Conservation (phyloP, 352 stramenopile genomes). For the Phytopythium boreale region DNA sequence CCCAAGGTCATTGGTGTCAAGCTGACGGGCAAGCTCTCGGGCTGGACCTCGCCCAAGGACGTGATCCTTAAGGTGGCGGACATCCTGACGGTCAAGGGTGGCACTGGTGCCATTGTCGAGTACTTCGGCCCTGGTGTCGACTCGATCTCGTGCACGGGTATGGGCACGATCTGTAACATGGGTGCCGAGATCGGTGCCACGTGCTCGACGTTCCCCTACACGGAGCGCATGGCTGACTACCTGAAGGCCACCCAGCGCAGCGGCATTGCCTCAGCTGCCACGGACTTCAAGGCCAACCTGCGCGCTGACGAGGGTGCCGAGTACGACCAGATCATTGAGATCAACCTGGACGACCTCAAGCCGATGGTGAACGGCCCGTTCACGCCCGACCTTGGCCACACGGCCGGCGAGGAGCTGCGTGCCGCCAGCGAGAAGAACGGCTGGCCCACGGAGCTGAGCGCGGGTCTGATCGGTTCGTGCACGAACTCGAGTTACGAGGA, state of each 20-base stretch:
- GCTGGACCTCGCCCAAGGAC: slow-evolving; percentile 93
- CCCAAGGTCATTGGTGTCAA: slow-evolving; percentile 95
- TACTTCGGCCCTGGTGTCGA: slow-evolving; percentile 93
- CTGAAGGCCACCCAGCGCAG: slow-evolving; percentile 86
- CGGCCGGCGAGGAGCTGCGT: slow-evolving; percentile 68
- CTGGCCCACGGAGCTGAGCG: slow-evolving; percentile 88
- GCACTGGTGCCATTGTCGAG: slow-evolving; percentile 92
- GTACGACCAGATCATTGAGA: slow-evolving; percentile 94
- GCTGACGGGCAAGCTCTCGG: slow-evolving; percentile 90
- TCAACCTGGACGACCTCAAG: slow-evolving; percentile 90
- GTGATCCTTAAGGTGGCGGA: slow-evolving; percentile 94
- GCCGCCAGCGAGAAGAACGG: slow-evolving; percentile 81
- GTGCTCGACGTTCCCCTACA: slow-evolving; percentile 94
- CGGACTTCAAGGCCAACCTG: slow-evolving; percentile 87
- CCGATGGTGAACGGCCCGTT: slow-evolving; percentile 92
- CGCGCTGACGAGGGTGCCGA: slow-evolving; percentile 87
- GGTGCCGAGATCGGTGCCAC: slow-evolving; percentile 93
- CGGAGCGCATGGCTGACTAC: slow-evolving; percentile 91
- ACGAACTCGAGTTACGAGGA: slow-evolving; percentile 95
- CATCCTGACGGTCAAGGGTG: slow-evolving; percentile 93
- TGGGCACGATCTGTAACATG: slow-evolving; percentile 96
- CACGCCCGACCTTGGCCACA: slow-evolving; percentile 89
- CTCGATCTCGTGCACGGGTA: slow-evolving; percentile 92
- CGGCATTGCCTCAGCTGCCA: slow-evolving; percentile 86
- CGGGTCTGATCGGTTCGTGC: slow-evolving; percentile 92